A percentile compares a stretch with the other conserved stretches of the same genome.
These are phyloP conservation scores for Sordariomycetes sp. DNA, from an alignment of 2,329 filamentous ascomycete species.

Conservation along the genomic window DNA sequence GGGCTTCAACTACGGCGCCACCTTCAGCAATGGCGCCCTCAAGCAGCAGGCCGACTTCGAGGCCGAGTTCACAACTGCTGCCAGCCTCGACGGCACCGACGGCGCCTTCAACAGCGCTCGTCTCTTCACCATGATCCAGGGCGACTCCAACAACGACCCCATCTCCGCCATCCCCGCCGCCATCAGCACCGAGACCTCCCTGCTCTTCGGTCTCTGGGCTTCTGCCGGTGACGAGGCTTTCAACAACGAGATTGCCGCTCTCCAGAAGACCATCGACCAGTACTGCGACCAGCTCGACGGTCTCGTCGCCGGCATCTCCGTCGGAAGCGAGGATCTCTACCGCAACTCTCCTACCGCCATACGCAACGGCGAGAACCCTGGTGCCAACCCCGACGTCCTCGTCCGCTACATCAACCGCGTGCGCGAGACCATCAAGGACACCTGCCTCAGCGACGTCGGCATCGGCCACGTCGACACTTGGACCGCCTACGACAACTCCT, in stretches of 20 bases:
- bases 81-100: slow-evolving; percentile 51
- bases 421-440: slow-evolving; percentile 53
- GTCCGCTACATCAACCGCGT: slow-evolving; percentile 63
- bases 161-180: slow-evolving; percentile 74
- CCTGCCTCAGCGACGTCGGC: slow-evolving; percentile 43
- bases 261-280: slow-evolving; percentile 57
- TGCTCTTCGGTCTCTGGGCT: slow-evolving; percentile 79
- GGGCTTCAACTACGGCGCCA: slow-evolving; percentile 68
- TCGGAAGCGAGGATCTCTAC: slow-evolving; percentile 83
- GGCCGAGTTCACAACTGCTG: slow-evolving; percentile 58
- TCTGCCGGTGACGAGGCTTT: slow-evolving; percentile 57
- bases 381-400: slow-evolving; percentile 52
- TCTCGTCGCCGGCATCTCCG: slow-evolving; percentile 71
- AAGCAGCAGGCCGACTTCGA: slow-evolving; percentile 60
- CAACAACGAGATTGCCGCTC: slow-evolving; percentile 64
- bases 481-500: slow-evolving; percentile 66
- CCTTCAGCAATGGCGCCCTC: slow-evolving; percentile 47
- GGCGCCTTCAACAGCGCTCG: slow-evolving; percentile 59
- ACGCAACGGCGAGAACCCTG: slow-evolving; percentile 50
- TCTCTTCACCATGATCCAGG: slow-evolving; percentile 70
- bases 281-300: slow-evolving; percentile 59
- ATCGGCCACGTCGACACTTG: slow-evolving; percentile 88
- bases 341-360: slow-evolving; percentile 65
- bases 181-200: slow-evolving; percentile 66
- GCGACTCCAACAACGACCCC: slow-evolving; percentile 51